A percentile compares a stretch with the other conserved stretches of the same genome.
Evolutionary conservation across 768 basidiomycete genomes (phyloP).

Genomic region (Termitomyces sp.): DNA sequence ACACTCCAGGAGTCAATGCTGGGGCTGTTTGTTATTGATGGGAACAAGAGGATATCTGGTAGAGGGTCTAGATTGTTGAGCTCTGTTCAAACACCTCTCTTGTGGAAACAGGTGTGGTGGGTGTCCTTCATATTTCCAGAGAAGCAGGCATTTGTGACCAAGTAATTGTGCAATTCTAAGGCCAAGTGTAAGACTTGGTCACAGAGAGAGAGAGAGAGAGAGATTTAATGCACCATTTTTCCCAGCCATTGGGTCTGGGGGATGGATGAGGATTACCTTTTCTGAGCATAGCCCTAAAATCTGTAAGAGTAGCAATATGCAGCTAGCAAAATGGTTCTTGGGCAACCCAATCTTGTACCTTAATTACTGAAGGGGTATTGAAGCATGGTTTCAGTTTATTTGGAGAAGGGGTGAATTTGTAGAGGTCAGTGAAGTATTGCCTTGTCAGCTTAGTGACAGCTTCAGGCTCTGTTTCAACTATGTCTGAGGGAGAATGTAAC

Average conservation of each 20-base stretch:
- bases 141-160: no score
- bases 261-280: conserved; percentile 6
- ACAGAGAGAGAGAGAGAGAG: no score
- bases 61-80: no score
- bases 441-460: conserved; percentile 6
- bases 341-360: not conserved
- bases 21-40: no score
- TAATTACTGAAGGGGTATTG: conserved; percentile 5
- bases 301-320: not conserved
- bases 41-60: no score
- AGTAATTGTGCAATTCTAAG: no score
- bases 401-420: conserved; percentile 4
- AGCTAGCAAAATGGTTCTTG: conserved; percentile 1
- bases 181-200: not conserved
- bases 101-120: no score
- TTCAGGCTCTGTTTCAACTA: conserved; percentile 6
- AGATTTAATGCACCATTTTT: conserved; percentile 11
- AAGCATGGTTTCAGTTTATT: conserved; percentile 20
- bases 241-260: conserved; percentile 8
- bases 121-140: no score
- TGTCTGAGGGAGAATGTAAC: not conserved
- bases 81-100: no score
- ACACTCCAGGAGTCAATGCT: no score
- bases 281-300: conserved; percentile 8
- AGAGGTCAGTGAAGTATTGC: conserved; percentile 16